Conservation (phyloP, 495 filamentous ascomycete species). For the Aspergillus nidulans region DNA sequence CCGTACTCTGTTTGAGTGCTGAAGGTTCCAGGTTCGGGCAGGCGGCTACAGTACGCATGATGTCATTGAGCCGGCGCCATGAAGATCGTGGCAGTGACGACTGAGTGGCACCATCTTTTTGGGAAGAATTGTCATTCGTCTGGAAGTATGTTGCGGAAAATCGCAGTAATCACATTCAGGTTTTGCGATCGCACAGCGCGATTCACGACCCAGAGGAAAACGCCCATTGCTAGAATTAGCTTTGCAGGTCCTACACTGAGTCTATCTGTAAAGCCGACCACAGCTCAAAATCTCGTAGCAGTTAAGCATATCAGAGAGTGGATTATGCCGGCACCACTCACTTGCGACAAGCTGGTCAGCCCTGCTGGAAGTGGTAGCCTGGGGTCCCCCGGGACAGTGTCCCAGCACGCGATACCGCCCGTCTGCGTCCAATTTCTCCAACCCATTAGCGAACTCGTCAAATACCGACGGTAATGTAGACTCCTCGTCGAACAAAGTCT, state of each 20-base stretch:
- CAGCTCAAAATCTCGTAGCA: conserved; percentile 40
- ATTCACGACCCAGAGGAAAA: too few species aligned
- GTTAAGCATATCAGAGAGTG: conserved; percentile 40
- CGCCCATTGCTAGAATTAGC: too few species aligned
- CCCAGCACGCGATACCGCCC: conserved; percentile 32
- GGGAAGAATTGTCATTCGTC: too few species aligned
- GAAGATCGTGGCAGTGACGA: not conserved
- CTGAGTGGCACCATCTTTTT: not conserved
- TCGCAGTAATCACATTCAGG: too few species aligned
- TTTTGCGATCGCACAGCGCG: too few species aligned
- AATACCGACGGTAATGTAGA: conserved; percentile 17
- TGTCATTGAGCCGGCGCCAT: not conserved
- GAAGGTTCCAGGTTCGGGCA: too few species aligned
- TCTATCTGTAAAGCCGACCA: conserved; percentile 7
- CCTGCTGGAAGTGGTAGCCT: too few species aligned
- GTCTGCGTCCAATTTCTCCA: conserved; percentile 37
- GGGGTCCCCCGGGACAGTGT: too few species aligned
- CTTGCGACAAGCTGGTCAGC: too few species aligned
- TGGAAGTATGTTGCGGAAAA: too few species aligned
- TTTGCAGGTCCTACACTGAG: not conserved
- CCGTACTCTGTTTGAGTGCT: too few species aligned
- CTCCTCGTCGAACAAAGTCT: conserved; percentile 37
- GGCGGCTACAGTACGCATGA: not conserved
- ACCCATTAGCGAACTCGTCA: conserved; percentile 34
- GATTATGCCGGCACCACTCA: too few species aligned